Conservation (phyloP, 345 rosid genomes). For the Populus pruinosa region DNA sequence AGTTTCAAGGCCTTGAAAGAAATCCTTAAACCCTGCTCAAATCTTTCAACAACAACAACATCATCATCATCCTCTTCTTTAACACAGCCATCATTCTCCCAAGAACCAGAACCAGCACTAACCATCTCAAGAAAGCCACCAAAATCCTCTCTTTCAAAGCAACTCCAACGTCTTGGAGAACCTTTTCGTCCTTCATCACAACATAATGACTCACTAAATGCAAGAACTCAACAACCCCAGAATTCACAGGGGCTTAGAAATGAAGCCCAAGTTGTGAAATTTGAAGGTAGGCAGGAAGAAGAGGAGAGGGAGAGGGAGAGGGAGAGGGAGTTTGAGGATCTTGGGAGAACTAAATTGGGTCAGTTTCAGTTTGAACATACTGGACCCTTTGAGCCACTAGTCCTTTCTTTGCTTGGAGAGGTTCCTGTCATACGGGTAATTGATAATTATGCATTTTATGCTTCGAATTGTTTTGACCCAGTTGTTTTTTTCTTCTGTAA, state of each 20-base stretch:
- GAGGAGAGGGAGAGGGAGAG: slow-evolving; percentile 37
- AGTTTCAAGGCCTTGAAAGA: slow-evolving; percentile 47
- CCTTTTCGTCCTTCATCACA: slow-evolving; percentile 32
- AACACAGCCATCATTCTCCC: slow-evolving; percentile 30
- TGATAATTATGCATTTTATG: not conserved
- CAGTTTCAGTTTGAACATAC: slow-evolving; percentile 60
- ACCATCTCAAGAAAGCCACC: slow-evolving; percentile 66
- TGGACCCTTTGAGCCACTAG: slow-evolving; percentile 78
- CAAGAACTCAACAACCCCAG: slow-evolving; percentile 6
- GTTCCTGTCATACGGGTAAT: slow-evolving; percentile 61
- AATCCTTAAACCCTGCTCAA: slow-evolving; percentile 65
- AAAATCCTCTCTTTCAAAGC: slow-evolving; percentile 68
- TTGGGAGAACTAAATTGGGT: slow-evolving; percentile 58
- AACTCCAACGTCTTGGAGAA: slow-evolving; percentile 75
- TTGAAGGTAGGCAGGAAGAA: slow-evolving; percentile 31
- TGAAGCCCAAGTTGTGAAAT: slow-evolving; percentile 18
- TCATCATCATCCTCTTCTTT: slow-evolving; percentile 18
- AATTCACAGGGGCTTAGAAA: not conserved
- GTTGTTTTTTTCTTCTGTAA: not conserved
- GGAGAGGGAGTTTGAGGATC: slow-evolving; percentile 23
- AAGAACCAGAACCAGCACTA: slow-evolving; percentile 31
- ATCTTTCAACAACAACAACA: slow-evolving; percentile 12
- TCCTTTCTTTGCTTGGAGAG: slow-evolving; percentile 56
- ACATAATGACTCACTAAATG: slow-evolving; percentile 10
- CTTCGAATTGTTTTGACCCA: not conserved